Evolutionary conservation across 352 stramenopile genomes (phyloP).

Genomic region (Phytophthora multivora): DNA sequence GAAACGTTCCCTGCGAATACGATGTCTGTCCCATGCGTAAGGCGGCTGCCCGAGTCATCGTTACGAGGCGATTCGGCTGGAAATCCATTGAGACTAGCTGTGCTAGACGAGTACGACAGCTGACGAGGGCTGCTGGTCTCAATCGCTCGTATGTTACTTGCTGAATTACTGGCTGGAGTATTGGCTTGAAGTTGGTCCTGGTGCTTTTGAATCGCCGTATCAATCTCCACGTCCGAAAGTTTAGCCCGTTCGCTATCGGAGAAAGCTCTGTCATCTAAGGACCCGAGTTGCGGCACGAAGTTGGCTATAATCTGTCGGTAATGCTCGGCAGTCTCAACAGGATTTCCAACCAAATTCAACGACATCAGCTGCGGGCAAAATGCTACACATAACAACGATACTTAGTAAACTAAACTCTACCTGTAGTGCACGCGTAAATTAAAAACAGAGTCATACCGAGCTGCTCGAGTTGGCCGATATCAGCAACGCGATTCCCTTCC

Average conservation of each 20-base stretch:
- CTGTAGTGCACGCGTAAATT: too few relatives aligned
- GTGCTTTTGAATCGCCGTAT: constrained; percentile 46
- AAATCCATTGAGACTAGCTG: constrained; percentile 18
- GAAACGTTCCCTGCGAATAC: constrained; percentile 91
- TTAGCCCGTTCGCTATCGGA: constrained; percentile 41
- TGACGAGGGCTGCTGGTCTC: constrained; percentile 29
- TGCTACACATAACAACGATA: constrained; percentile 24
- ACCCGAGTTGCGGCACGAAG: constrained; percentile 75
- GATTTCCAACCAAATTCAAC: constrained; percentile 71
- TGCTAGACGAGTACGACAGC: constrained; percentile 40
- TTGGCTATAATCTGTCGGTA: constrained; percentile 75
- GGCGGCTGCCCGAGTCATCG: constrained; percentile 68
- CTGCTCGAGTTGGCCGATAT: constrained; percentile 82
- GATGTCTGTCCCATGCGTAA: constrained; percentile 90
- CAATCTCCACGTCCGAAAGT: constrained; percentile 57
- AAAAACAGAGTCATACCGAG: constrained; percentile 45
- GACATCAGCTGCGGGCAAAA: constrained; percentile 71
- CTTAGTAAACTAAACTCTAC: neutral
- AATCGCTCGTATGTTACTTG: neutral
- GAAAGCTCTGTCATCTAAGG: constrained; percentile 56
- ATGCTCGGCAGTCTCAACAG: constrained; percentile 52
- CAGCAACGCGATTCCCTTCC: constrained; percentile 67
- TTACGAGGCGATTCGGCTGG: constrained; percentile 27
- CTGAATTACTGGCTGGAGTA: neutral
- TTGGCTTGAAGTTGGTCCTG: constrained; percentile 11